Conservation (phyloP, 2,329 filamentous ascomycete species). For the Akanthomyces uredinophilus region DNA sequence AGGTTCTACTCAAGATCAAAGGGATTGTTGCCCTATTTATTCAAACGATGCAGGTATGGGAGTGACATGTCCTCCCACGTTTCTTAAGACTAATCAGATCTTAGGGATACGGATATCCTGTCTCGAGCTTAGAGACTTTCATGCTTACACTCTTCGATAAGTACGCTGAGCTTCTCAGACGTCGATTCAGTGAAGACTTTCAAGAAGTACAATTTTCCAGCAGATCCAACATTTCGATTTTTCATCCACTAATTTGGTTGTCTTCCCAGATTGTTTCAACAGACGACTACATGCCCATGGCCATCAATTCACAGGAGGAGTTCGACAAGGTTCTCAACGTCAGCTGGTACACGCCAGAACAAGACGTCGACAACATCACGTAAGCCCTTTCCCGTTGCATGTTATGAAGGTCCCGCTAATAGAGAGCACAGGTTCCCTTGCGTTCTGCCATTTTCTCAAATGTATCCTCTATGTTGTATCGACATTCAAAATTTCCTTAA, state of each 20-base stretch:
- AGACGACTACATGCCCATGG: conserved; percentile 99
- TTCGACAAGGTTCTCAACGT: conserved; percentile 95
- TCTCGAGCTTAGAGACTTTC: conserved; percentile 74
- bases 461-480: conserved; percentile 98
- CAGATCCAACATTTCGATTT: not conserved
- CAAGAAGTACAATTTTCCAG: conserved; percentile 61
- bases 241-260: not conserved
- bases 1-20: conserved; percentile 90
- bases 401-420: not conserved
- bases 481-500: conserved; percentile 97
- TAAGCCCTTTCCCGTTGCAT: conserved; percentile 36
- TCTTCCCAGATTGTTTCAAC: conserved; percentile 63
- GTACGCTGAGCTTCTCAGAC: conserved; percentile 87
- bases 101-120: conserved; percentile 84
- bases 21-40: conserved; percentile 90
- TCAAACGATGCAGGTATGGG: conserved; percentile 86
- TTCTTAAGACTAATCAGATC: conserved; percentile 72
- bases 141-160: conserved; percentile 87
- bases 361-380: conserved; percentile 67
- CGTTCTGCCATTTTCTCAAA: conserved; percentile 95
- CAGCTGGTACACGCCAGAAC: conserved; percentile 90
- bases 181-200: conserved; percentile 90
- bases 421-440: conserved; percentile 67
- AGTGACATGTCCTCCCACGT: conserved; percentile 67
- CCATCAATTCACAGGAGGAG: conserved; percentile 82